Evolutionary conservation across 2,329 filamentous ascomycete species (phyloP).

Genomic region (Trematosphaeria pertusa): DNA sequence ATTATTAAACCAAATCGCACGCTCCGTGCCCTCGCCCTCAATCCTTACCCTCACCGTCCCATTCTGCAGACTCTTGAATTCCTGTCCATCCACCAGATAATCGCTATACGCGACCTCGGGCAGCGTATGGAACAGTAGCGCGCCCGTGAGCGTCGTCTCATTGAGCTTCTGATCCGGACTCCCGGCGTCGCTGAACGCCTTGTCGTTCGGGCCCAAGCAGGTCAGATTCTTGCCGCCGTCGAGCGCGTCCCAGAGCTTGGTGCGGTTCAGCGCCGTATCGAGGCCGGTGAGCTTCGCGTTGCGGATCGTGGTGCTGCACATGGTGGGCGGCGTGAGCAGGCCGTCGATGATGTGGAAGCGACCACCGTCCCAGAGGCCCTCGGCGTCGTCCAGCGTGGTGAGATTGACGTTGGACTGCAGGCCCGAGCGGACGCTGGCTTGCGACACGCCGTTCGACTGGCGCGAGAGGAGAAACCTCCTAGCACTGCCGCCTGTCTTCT

Average conservation of each 20-base stretch:
- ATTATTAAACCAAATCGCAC: conserved; percentile 31
- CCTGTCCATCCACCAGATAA: conserved; percentile 26
- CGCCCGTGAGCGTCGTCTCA: conserved; percentile 10
- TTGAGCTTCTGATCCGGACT: conserved; percentile 20
- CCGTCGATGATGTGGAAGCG: conserved; percentile 29
- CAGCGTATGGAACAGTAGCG: conserved; percentile 26
- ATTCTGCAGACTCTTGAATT: conserved; percentile 25
- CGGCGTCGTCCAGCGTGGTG: conserved; percentile 11
- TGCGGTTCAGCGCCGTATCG: conserved; percentile 24
- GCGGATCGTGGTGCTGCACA: conserved; percentile 25
- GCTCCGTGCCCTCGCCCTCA: conserved; percentile 16
- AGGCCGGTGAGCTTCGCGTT: conserved; percentile 18
- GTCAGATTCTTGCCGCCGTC: conserved; percentile 26
- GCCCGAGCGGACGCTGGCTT: conserved; percentile 21
- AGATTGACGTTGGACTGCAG: conserved; percentile 23
- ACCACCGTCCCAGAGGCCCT: conserved; percentile 27
- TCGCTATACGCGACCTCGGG: conserved; percentile 25
- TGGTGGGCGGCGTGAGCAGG: conserved; percentile 20
- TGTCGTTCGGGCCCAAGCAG: conserved; percentile 25
- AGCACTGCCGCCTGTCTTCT: conserved; percentile 4
- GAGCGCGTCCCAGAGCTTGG: conserved; percentile 22
- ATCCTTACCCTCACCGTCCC: conserved; percentile 24
- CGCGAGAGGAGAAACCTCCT: conserved; percentile 16
- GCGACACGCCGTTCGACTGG: conserved; percentile 9
- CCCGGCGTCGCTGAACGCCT: conserved; percentile 22